Evolutionary conservation across 2,329 filamentous ascomycete species (phyloP).

Genomic region (Colletotrichum tamarilloi): DNA sequence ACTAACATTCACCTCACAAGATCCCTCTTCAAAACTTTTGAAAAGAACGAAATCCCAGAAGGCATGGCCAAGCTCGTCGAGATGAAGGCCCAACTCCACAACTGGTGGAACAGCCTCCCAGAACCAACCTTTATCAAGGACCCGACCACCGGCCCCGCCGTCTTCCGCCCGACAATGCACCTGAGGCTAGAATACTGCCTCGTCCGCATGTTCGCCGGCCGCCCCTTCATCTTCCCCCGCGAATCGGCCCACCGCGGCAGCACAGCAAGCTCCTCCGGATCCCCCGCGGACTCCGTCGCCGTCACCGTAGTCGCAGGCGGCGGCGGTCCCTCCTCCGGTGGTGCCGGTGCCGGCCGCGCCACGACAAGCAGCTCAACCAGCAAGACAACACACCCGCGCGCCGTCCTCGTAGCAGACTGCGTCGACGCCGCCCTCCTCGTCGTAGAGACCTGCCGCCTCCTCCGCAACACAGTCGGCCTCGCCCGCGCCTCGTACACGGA

Average conservation of each 20-base stretch:
- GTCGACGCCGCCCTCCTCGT: constrained; percentile 63
- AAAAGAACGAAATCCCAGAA: constrained; percentile 46
- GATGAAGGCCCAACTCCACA: constrained; percentile 49
- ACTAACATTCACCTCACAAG: constrained; percentile 38
- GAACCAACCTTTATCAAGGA: constrained; percentile 48
- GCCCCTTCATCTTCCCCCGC: constrained; percentile 61
- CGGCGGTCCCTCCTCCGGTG: too few species aligned
- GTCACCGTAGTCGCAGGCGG: not conserved
- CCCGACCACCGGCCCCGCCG: constrained; percentile 50
- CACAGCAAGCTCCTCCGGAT: constrained; percentile 44
- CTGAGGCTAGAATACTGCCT: constrained; percentile 64
- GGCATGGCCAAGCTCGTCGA: constrained; percentile 48
- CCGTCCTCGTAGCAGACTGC: constrained; percentile 60
- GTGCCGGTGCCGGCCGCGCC: constrained; percentile 30
- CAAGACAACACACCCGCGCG: constrained; percentile 44
- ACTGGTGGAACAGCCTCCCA: constrained; percentile 52
- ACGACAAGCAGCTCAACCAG: constrained; percentile 5
- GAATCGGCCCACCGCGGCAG: constrained; percentile 40
- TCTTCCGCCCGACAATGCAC: constrained; percentile 61
- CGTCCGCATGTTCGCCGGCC: constrained; percentile 63
- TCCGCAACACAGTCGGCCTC: constrained; percentile 62
- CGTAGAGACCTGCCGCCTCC: constrained; percentile 60
- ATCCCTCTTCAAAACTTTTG: constrained; percentile 47
- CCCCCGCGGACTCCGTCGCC: constrained; percentile 41
- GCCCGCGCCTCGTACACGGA: constrained; percentile 67